Evolutionary conservation across 1,284 basidiomycete genomes (phyloP), one percentile per base, ranked within the genome.

Genomic region (Afroboletus lepidellus): DNA sequence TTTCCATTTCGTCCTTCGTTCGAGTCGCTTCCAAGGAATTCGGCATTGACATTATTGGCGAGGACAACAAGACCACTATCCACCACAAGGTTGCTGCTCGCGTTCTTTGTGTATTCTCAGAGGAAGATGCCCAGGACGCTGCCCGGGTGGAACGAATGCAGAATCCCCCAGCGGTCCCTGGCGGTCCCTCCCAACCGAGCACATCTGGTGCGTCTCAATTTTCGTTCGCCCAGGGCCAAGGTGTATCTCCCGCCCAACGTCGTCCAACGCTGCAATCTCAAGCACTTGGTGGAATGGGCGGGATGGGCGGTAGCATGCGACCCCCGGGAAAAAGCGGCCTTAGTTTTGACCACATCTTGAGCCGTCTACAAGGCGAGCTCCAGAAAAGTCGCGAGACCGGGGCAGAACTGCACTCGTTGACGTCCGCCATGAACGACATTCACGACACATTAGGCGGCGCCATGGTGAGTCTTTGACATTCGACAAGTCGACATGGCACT

Each of bases 21-120:
- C 49, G n/a, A 23, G n/a, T 51, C 21, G 0, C 32, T 4, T 21
- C 2, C 63, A 94, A n/a, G 92, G 95, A 98, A 83, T 98, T 98
- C 67, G 95, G 96, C 55, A 99, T 99, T 69, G 97, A 99, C 74
- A 99, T 99, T 57, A 91, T 98, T 51, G 93, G 93, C 56, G 96
- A 99, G 67, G 97, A 99, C 76, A 98, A 97, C 79, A 94, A 94
- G 73, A 94, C 94, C 0, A 94, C 98, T 57, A 88, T 99, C 44
- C 96, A 99, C 72, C 95, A 98, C 77, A 98, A 98, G 70, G 97
- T 99, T 36, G 92, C 96, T 0, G 94, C 94, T 13, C 91, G 92
- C 39, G 93, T 94, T 30, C 84, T 94, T 54, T 92, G 95, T 60
- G 85, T 97, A 9, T 85, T 96, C 63, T 85, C 79, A 0, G 86